phyloP scores from a whole-genome alignment of 2,329 filamentous ascomycete genomes.

The Sporothrix dimorphospora region DNA sequence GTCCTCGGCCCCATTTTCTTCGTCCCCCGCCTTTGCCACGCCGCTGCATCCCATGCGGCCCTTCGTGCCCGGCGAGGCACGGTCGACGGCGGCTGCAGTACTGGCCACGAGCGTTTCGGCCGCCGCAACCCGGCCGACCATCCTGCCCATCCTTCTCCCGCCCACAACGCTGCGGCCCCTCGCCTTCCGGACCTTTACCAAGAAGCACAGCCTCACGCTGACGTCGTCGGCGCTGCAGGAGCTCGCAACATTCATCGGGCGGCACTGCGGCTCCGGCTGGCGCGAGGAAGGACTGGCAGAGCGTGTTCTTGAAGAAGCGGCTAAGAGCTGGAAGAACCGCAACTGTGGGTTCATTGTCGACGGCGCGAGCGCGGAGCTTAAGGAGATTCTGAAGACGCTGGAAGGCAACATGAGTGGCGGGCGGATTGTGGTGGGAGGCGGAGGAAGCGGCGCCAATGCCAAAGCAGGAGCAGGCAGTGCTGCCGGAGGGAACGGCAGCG shows the following conservation, averaged over 20 bases:
- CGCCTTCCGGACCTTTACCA: constrained; percentile 94
- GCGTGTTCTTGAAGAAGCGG: constrained; percentile 87
- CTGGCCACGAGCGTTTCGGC: constrained; percentile 81
- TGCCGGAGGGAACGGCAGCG: not conserved
- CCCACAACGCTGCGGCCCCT: constrained; percentile 84
- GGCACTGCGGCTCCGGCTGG: constrained; percentile 95
- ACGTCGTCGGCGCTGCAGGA: constrained; percentile 84
- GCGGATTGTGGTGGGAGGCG: constrained; percentile 55
- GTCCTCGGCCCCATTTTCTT: constrained; percentile 74
- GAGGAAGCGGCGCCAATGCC: not conserved
- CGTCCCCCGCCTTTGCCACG: constrained; percentile 87
- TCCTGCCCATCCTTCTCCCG: constrained; percentile 87
- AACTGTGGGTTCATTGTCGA: constrained; percentile 92
- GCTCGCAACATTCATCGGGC: constrained; percentile 86
- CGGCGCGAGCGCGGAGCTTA: constrained; percentile 73
- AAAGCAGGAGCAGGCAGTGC: not conserved
- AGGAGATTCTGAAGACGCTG: constrained; percentile 78
- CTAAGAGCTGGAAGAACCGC: constrained; percentile 86
- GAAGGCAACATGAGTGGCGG: constrained; percentile 92
- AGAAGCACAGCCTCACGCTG: constrained; percentile 93
- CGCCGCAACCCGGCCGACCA: constrained; percentile 54
- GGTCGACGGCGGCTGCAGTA: constrained; percentile 75
- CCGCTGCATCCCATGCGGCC: constrained; percentile 77
- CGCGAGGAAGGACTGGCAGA: constrained; percentile 93
- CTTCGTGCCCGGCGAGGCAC: constrained; percentile 57